Evolutionary conservation across 116 monocot genomes (phyloP).

Genomic region (Trichopus zeylanicus): DNA sequence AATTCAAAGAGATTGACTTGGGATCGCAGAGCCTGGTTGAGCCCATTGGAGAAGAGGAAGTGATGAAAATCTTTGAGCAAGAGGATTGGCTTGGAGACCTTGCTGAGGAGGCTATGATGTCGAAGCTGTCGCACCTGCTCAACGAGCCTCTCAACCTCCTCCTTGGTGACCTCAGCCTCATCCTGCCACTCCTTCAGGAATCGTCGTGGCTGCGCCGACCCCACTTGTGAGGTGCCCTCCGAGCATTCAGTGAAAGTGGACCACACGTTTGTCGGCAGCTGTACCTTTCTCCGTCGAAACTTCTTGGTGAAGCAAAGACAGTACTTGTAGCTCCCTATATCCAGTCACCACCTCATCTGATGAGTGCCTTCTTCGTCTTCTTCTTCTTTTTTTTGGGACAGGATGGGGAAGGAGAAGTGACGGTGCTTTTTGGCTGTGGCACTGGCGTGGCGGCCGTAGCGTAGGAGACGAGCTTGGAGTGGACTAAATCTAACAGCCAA

Average conservation of each 20-base stretch:
- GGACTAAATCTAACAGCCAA: too few species aligned
- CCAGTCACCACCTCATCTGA: too few species aligned
- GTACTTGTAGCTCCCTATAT: too few species aligned
- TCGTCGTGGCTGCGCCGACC: constrained; percentile 38
- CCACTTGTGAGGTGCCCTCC: constrained; percentile 29
- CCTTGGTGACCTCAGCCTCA: constrained; percentile 15
- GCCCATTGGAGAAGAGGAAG: constrained; percentile 56
- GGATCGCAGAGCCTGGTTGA: constrained; percentile 64
- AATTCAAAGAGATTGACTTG: constrained; percentile 37
- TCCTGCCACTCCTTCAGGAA: constrained; percentile 44
- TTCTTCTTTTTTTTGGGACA: not conserved
- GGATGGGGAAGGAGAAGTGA: too few species aligned
- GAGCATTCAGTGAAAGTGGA: constrained; percentile 35
- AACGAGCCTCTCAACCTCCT: constrained; percentile 32
- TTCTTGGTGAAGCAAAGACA: constrained; percentile 53
- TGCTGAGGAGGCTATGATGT: constrained; percentile 9
- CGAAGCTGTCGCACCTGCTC: constrained; percentile 31
- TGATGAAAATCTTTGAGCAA: constrained; percentile 60
- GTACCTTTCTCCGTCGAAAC: constrained; percentile 30
- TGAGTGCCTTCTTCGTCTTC: too few species aligned
- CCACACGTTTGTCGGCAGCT: constrained; percentile 50
- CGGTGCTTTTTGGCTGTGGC: too few species aligned
- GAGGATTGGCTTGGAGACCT: constrained; percentile 14
- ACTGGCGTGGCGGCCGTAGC: too few species aligned
- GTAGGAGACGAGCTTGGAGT: too few species aligned